Base-by-base conservation (phyloP, 75 land plant species). In the Chamaecyparis obtusa region DNA sequence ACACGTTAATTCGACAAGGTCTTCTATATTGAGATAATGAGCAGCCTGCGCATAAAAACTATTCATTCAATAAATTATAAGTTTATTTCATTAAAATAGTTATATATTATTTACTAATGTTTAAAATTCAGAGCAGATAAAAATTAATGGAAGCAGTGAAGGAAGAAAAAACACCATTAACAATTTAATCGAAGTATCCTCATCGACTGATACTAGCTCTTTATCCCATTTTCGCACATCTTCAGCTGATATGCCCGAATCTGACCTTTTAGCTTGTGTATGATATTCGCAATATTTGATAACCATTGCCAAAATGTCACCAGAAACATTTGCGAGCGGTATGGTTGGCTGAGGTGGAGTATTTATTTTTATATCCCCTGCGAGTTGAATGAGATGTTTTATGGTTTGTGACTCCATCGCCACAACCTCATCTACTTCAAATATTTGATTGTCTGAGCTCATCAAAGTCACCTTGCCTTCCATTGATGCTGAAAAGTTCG, bases 261-360 rank as follows among this genome's bases (percentile, higher is more conserved):
- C 55, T 11, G 2, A 4, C 19, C 17, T 56, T 19, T 56, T 16
- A 0, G 21, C 16, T 17, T 92, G 89, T 44, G 89, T 90, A 83
- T 92, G 93, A 86, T 92, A 89, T 86, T 90, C 89, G 87, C 93
- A 93, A 90, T 93, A 92, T 85, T 94, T 94, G 85, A 94, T 89
- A 16, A 94, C 95, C 93, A 92, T 94, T 17, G 94, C 86, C 75
- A 94, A 83, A 83, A 92, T 92, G 86, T 89, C 89, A 85, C 91
- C 83, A 81, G 88, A 87, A 35, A 94, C 95, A 88, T 94, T 94
- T 36, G 92, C 90, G 2, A 94, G 82, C 0, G 95, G 32, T 86
- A 41, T 90, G 90, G 82, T 89, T 91, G 85, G 41, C 2, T 41
- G 41, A 41, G 41, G 2, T 1, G 41, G 1, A n/a, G n/a, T n/a